Evolutionary conservation across 768 basidiomycete species (phyloP), one percentile per base, ranked within the genome.

Genomic region (Omphalotus guepiniiformis): DNA sequence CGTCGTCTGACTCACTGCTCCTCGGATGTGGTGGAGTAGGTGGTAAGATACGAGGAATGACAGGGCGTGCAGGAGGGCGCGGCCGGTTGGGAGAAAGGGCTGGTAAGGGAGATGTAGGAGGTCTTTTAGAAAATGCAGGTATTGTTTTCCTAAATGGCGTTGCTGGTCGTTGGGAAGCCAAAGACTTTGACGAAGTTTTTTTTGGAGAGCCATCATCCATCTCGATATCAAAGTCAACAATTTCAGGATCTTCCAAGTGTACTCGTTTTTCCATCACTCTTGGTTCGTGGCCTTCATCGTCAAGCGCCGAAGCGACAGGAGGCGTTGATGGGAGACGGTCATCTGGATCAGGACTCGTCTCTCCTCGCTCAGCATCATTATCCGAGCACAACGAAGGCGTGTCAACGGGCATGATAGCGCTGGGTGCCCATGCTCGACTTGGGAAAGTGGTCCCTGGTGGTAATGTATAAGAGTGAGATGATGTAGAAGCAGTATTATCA

Each of bases 321-420:
- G 54, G 52, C 3, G 49, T 50, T 13, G 50, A 48, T 16, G 53
- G 53, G 19, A 47, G 50, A 19, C 21, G 29, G 26, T 45, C 48
- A 37, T 53, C 49, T 11, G 36, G 19, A 32, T 47, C 25, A 46
- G 49, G 69, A 42, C 70, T 72, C 1, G 63, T 67, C 27, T 76
- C 76, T 26, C 78, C 68, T 28, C 61, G 71, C 13, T 75, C 75
- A 41, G 66, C 65, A 30, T 82, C 84, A 48, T 85, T 83, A 58
- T 89, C 87, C 3, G 87, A 88, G 55, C 79, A 84, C 13, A 89
- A 67, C 0, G 85, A 88, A 0, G 87, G 87, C 0, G 87, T 89
- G 1, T 36, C 39, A 27, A 39, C 39, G n/a, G 72, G 68, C 16
- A 71, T 54, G 47, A 60, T 49, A 25, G 64, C 59, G 6, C 57